Conservation (phyloP, 345 rosid genomes). For the Aquilaria sinensis region DNA sequence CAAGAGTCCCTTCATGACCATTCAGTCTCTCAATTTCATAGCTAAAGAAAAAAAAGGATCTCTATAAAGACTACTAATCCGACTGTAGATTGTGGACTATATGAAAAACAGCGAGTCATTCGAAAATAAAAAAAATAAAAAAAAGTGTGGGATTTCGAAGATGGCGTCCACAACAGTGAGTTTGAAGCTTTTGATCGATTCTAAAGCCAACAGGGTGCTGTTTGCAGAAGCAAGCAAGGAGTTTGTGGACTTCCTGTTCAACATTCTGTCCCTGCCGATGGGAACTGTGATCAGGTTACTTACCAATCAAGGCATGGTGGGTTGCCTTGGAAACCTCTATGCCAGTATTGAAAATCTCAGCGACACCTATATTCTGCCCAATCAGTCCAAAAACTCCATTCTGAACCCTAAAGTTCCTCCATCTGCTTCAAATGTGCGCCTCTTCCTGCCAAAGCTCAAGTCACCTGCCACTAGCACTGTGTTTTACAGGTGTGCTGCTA, state of each 20-base stretch:
- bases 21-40: too few species aligned
- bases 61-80: too few species aligned
- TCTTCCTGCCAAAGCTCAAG: neutral
- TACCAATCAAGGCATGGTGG: neutral
- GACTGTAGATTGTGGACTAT: too few species aligned
- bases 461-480: too few species aligned
- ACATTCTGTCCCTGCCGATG: conserved; percentile 12
- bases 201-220: conserved; percentile 8
- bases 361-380: conserved; percentile 8
- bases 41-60: too few species aligned
- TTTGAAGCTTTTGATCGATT: conserved; percentile 12
- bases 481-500: neutral
- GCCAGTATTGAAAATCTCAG: conserved; percentile 11
- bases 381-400: conserved; percentile 9
- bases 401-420: neutral
- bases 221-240: conserved; percentile 28
- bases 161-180: neutral
- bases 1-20: too few species aligned
- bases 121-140: too few species aligned
- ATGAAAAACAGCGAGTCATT: too few species aligned
- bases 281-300: conserved; percentile 11
- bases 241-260: conserved; percentile 28
- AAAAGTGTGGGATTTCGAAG: too few species aligned
- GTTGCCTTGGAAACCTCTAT: conserved; percentile 15
- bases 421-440: neutral